A percentile compares a stretch with the other conserved stretches of the same genome.
These are phyloP conservation scores for Colletotrichum cereale DNA, from an alignment of 2,329 filamentous ascomycete species.

Conservation along the genomic window DNA sequence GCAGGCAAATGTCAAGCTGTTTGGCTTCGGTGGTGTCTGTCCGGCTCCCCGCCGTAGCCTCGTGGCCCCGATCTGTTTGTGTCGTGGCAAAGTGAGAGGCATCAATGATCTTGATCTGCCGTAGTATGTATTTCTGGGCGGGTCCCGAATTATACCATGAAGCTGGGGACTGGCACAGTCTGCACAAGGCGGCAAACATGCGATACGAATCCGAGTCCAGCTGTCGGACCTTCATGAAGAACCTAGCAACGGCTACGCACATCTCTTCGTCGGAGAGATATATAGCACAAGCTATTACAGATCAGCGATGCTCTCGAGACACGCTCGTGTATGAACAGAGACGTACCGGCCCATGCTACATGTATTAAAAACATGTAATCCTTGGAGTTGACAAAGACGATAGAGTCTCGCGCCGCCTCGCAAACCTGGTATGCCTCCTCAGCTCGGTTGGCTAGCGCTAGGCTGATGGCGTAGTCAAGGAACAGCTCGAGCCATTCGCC, in stretches of 20 bases:
- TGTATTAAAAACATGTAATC: constrained; percentile 79
- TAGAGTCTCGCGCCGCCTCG: constrained; percentile 82
- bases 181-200: constrained; percentile 83
- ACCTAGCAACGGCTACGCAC: constrained; percentile 79
- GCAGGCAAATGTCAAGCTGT: constrained; percentile 80
- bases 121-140: constrained; percentile 89
- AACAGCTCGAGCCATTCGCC: constrained; percentile 91
- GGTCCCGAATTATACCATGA: constrained; percentile 85
- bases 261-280: constrained; percentile 83
- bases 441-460: constrained; percentile 75
- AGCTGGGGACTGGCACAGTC: constrained; percentile 78
- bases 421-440: constrained; percentile 85
- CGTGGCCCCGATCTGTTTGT: constrained; percentile 38
- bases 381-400: constrained; percentile 81
- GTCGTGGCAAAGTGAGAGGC: constrained; percentile 53
- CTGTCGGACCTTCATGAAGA: constrained; percentile 85
- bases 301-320: constrained; percentile 30
- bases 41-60: constrained; percentile 52
- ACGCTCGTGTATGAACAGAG: neutral
- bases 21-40: constrained; percentile 11
- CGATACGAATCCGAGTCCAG: constrained; percentile 87
- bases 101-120: constrained; percentile 94
- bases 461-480: constrained; percentile 83
- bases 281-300: constrained; percentile 79
- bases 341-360: constrained; percentile 77